Evolutionary conservation across 331 rosid species (phyloP), one percentile per base, ranked within the genome.

Genomic region (Malus hybrid): DNA sequence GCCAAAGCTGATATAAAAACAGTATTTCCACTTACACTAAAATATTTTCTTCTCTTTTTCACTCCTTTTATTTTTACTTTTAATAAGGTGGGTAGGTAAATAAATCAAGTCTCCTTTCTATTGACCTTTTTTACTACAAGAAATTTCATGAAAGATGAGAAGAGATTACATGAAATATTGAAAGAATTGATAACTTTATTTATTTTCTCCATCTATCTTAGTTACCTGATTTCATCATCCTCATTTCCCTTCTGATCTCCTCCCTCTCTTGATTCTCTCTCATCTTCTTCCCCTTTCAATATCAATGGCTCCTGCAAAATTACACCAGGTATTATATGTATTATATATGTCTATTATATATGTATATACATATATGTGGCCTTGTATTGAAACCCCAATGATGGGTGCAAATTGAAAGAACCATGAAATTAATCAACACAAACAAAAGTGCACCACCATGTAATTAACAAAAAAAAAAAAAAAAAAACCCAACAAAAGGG

Each of bases 11-110:
- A 77, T 80, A 80, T 72, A 79, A 84, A 81, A 87, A 87, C 86
- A 86, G 91, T 88, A 70, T 86, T 86, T 83, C 83, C 91, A 89
- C 88, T 89, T 73, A 57, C 80, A 79, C 77, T 76, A 68, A 39
- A 79, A 73, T 22, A 11, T 20, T 66, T 28, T 1, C 18, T 13
- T 14, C 10, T 57, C 50, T 67, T 14, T 15, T 28, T 6, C 32
- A 14, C 16, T 6, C 62, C 39, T 76, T 63, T 65, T 52, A 22
- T 20, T 33, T n/a, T 67, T 64, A 61, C 67, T 62, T 82, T 76
- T 65, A 54, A 10, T 39, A 73, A 65, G 69, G 73, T 33, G 81
- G 81, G 24, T 8, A 34, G 65, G 74, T 77, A 84, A 68, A 32
- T 64, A 82, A 77, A 80, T 70, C 80, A 42, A 67, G 20, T 27